A percentile compares a stretch with the other conserved stretches of the same genome.
Conservation (phyloP, 192 early-diverging fungal species). For the Coemansia asiatica region DNA sequence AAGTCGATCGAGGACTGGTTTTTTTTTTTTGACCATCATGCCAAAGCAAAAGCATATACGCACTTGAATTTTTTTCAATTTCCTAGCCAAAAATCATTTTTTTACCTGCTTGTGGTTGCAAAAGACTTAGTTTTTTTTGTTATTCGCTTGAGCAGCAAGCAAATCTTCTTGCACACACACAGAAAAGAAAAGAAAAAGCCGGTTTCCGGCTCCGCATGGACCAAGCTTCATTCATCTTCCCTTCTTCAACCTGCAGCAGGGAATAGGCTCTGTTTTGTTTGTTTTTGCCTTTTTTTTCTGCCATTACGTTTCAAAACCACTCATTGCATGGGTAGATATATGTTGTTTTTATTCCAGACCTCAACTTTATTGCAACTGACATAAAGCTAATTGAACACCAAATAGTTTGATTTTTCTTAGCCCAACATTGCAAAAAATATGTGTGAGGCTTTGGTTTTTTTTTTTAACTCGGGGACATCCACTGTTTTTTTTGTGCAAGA, state of each 20-base stretch:
- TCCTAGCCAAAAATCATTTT: neutral
- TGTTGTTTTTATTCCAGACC: neutral
- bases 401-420: neutral
- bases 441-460: neutral
- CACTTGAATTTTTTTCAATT: no score
- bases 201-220: slow-evolving; percentile 10
- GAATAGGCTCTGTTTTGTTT: neutral
- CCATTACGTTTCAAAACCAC: neutral
- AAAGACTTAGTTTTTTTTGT: no score
- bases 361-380: no score
- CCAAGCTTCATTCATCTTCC: neutral
- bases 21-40: no score
- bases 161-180: neutral
- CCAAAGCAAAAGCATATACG: no score
- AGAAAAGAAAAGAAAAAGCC: slow-evolving; percentile 3
- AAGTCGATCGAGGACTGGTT: neutral
- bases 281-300: neutral
- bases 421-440: neutral
- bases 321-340: neutral
- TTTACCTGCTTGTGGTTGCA: neutral
- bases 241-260: neutral
- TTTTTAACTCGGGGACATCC: slow-evolving; percentile 2
- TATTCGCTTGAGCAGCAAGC: no score
- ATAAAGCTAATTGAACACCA: neutral
- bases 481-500: neutral